Evolutionary conservation across 2,329 filamentous ascomycete species (phyloP), one percentile per base, ranked within the genome.

Genomic region (Scytalidium sp.): DNA sequence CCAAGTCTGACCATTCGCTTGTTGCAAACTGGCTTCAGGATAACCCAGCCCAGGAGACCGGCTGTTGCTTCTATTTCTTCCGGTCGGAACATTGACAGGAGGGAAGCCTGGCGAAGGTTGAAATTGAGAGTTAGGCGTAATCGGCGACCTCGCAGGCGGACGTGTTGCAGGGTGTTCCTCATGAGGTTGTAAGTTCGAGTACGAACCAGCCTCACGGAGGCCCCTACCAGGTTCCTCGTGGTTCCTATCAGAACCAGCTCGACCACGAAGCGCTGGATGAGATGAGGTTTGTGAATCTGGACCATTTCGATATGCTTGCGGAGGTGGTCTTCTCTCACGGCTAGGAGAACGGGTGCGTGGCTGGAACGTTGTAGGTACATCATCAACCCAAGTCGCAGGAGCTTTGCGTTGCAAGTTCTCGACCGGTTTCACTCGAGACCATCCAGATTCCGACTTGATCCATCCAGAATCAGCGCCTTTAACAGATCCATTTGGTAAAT

Each of bases 231-330:
- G 40, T 47, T 64, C 63, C 48, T 64, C 62, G 45, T 53, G 60
- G 43, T 63, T 61, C 43, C 57, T 52, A 47, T 62, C 61, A 23
- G 63, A 66, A 43, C 56, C 57, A 17, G 63, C 64, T 39, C 63
- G 51, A 43, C 65, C 63, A 25, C 62, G 53, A n/a, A 60, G 57
- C 32, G 17, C 17, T 19, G 54, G 27, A 32, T 56, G 53, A 23
- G 59, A 61, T 39, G 55, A 51, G 13, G 62, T 58, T 44, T 57
- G 52, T 7, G 61, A 64, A 19, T 47, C 61, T 25, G 62, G 60
- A 22, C 51, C 45, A 41, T 47, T 59, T 4, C 55, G n/a, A 41
- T 54, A 4, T 49, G 50, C 45, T 58, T 59, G 11, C 54, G 54
- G 9, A 50, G 60, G 61, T 42, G 60, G 59, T 21, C 54, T 59